Evolutionary conservation across 2,329 filamentous ascomycete genomes (phyloP).

Genomic region (Fusarium begoniae): DNA sequence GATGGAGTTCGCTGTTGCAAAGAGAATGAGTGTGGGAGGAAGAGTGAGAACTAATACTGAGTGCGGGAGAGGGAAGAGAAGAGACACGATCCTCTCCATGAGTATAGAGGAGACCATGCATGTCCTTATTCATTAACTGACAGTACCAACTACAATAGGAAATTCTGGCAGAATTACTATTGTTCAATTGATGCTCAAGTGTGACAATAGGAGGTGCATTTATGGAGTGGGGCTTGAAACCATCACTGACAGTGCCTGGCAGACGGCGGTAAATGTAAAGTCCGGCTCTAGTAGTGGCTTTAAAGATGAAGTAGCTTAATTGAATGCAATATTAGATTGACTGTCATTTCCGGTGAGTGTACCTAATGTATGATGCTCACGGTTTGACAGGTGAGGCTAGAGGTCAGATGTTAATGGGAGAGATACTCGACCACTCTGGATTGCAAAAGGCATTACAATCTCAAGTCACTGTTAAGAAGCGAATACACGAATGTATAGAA

Average conservation of each 20-base stretch:
- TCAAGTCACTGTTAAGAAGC: no score
- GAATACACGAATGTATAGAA: not conserved
- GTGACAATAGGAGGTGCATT: conserved; percentile 8
- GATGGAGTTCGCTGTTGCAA: not conserved
- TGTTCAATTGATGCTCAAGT: conserved; percentile 12
- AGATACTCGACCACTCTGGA: not conserved
- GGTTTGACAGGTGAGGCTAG: not conserved
- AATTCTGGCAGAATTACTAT: not conserved
- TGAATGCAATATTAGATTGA: not conserved
- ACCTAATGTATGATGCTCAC: not conserved
- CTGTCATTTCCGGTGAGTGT: not conserved
- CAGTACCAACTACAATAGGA: not conserved
- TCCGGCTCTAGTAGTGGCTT: not conserved
- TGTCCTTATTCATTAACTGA: not conserved
- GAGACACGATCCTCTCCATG: not conserved
- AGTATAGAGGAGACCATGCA: not conserved
- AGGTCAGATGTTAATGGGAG: not conserved
- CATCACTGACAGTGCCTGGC: not conserved
- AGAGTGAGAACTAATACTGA: not conserved
- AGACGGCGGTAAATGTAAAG: not conserved
- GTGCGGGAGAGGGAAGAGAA: not conserved
- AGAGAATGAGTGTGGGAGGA: not conserved
- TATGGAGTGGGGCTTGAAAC: not conserved
- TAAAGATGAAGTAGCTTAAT: no score
- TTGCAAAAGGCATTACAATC: not conserved